These are phyloP conservation scores for Pouteria glomerata DNA, from an alignment of 148 eudicot genomes.

Conservation along the genomic window DNA sequence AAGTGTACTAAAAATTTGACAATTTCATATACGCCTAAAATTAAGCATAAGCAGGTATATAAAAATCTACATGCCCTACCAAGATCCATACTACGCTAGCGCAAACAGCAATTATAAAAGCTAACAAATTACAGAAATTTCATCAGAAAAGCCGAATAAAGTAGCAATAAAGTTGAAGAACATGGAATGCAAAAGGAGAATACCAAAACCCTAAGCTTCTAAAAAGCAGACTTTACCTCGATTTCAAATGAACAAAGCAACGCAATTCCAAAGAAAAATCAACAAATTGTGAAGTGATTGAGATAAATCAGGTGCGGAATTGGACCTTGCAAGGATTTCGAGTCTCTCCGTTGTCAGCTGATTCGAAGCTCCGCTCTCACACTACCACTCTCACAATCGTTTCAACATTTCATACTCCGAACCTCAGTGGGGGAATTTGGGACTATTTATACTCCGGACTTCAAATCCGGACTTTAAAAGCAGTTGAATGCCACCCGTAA, in stretches of 20 bases:
- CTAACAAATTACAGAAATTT: background rate
- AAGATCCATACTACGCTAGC: constrained; percentile 11
- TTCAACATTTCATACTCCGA: constrained; percentile 11
- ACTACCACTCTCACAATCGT: constrained; percentile 14
- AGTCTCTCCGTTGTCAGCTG: constrained; percentile 1
- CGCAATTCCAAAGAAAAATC: constrained; percentile 1
- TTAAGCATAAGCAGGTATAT: no score
- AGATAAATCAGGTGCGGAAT: background rate
- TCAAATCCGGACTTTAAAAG: constrained; percentile 47
- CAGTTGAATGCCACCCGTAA: constrained; percentile 31
- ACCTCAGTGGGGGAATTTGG: background rate
- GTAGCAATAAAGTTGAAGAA: background rate
- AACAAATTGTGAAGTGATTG: constrained; percentile 4
- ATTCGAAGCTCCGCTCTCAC: constrained; percentile 10
- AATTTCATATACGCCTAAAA: no score
- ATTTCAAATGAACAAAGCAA: background rate
- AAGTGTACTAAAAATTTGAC: no score
- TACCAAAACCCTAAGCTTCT: constrained; percentile 34
- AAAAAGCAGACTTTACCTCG: constrained; percentile 12
- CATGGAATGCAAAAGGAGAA: background rate
- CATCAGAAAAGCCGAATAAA: background rate
- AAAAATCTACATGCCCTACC: background rate
- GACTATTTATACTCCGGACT: constrained; percentile 29
- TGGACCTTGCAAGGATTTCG: constrained; percentile 31
- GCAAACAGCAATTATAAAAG: background rate